These are phyloP conservation scores for Calcarisporium arbuscula DNA, from an alignment of 2,329 filamentous ascomycete species.

Conservation along the genomic window DNA sequence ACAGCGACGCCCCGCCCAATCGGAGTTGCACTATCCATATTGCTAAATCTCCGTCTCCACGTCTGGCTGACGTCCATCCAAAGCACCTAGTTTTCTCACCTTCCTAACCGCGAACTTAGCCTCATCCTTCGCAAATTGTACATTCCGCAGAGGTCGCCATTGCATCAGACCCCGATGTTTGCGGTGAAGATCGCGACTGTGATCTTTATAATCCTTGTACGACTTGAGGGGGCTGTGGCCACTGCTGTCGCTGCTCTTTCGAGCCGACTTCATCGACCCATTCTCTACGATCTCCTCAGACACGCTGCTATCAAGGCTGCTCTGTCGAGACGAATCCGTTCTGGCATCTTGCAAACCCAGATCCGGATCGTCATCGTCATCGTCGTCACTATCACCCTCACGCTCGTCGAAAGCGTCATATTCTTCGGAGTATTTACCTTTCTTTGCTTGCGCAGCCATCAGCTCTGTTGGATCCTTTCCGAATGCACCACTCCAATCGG, in stretches of 20 bases:
- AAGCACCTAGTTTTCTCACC: conserved; percentile 67
- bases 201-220: conserved; percentile 57
- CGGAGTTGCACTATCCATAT: no score
- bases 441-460: conserved; percentile 26
- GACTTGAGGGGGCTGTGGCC: conserved; percentile 50
- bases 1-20: conserved; percentile 6
- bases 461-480: conserved; percentile 62
- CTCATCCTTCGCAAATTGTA: conserved; percentile 83
- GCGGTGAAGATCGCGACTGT: conserved; percentile 70
- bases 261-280: conserved; percentile 18
- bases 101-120: conserved; percentile 70
- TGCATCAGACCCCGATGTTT: conserved; percentile 92
- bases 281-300: conserved; percentile 37
- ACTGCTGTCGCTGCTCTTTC: conserved; percentile 19
- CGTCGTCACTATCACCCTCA: conserved; percentile 20
- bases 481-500: conserved; percentile 84
- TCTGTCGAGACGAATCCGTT: conserved; percentile 19
- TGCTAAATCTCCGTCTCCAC: conserved; percentile 68
- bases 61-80: conserved; percentile 79
- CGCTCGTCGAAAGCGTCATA: conserved; percentile 34
- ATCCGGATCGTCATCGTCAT: conserved; percentile 36
- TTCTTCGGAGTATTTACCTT: conserved; percentile 28
- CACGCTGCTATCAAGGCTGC: conserved; percentile 19
- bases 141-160: conserved; percentile 84
- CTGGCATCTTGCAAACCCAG: conserved; percentile 55